A percentile compares a stretch with the other conserved stretches of the same genome.
phyloP scores from a whole-genome alignment of 352 stramenopile genomes.

The Pythium dissotocum region DNA sequence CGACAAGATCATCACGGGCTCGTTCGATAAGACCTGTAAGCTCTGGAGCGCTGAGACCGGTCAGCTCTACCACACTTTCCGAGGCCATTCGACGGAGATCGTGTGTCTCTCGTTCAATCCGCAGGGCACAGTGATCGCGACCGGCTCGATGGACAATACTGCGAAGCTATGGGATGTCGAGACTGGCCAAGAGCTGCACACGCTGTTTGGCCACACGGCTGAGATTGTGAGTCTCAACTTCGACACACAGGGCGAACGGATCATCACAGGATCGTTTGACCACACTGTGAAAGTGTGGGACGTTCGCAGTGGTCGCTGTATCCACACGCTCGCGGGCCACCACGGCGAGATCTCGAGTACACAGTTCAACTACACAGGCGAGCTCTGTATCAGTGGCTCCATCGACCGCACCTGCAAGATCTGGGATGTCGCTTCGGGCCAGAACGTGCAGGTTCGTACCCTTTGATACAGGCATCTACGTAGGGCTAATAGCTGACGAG shows the following conservation, averaged over 20 bases:
- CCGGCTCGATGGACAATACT: conserved; percentile 93
- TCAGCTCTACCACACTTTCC: conserved; percentile 94
- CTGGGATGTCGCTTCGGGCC: conserved; percentile 89
- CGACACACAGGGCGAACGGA: conserved; percentile 90
- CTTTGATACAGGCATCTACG: not conserved
- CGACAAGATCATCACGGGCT: conserved; percentile 95
- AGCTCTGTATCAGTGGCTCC: conserved; percentile 92
- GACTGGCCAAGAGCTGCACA: conserved; percentile 93
- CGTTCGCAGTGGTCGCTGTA: conserved; percentile 82
- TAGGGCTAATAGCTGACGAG: not conserved
- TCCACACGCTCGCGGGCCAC: conserved; percentile 92
- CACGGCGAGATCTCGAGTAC: conserved; percentile 95
- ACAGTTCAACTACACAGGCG: conserved; percentile 94
- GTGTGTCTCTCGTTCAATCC: conserved; percentile 96
- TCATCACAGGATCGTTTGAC: conserved; percentile 96
- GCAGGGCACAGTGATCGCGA: conserved; percentile 90
- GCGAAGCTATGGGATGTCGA: conserved; percentile 96
- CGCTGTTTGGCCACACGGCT: conserved; percentile 91
- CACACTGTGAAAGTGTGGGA: conserved; percentile 94
- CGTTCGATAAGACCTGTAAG: conserved; percentile 96
- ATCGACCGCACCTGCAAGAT: conserved; percentile 96
- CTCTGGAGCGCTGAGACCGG: conserved; percentile 94
- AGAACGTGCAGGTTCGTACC: conserved; percentile 69
- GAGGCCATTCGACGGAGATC: conserved; percentile 95
- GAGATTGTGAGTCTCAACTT: conserved; percentile 96